Evolutionary conservation across 371 early-diverging fungal genomes (phyloP), one percentile per base, ranked within the genome.

Genomic region (Saksenaea vasiformis): DNA sequence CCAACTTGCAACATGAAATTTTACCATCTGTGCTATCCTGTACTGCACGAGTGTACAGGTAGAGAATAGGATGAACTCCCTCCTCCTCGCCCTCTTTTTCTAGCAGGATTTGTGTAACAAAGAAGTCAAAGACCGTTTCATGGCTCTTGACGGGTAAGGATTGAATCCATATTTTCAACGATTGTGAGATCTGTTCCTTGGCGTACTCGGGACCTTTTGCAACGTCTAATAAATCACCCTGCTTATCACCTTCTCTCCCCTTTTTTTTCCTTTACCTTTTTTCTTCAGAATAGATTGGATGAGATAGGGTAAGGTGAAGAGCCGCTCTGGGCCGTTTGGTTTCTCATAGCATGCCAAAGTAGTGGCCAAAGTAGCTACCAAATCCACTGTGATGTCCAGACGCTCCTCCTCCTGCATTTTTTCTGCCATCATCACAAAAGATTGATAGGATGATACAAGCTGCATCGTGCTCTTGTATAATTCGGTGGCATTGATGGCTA

Each of bases 271-370:
- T n/a, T 47, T 64, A 67, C 69, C 70, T 38, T 65, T 58, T 7
- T 62, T 58, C n/a, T 43, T 54, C 11, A 69, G 58, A 60, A 65
- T 28, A 17, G 69, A 54, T 56, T 24, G 26, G 1, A 75, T 66
- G 60, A 77, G 71, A 77, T 77, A 80, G 22, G 77, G 61, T 11
- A 73, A 61, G 35, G 73, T 73, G 1, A 67, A 60, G 59, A 59
- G 57, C 9, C 57, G 74, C 36, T 73, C 71, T 3, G 73, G 67
- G 1, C 57, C 64, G 43, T 77, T 64, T 1, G 62, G 54, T 54
- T 68, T 58, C 26, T 74, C 67, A 47, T 77, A 64, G 35, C 66
- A 63, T 13, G 72, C 56, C 27, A 74, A 35, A 8, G 70, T 64
- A 14, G 64, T 71, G 59, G 77, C 77, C 8, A 75, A 58, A 1